Base-by-base conservation (phyloP, 345 rosid genomes). In the Lumnitzera racemosa region DNA sequence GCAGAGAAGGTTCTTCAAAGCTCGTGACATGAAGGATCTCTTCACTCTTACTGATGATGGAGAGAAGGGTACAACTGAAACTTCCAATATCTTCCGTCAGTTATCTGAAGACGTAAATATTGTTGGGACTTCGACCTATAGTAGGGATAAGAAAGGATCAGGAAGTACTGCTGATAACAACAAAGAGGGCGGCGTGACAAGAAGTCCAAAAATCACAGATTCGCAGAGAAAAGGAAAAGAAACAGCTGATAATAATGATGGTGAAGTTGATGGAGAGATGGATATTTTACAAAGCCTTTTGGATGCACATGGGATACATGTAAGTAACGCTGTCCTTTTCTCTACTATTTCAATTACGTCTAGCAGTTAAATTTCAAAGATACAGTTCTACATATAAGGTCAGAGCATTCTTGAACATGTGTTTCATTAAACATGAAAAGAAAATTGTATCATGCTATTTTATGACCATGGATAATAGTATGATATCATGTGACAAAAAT, bases 1-100 rank as follows among this genome's bases (percentile, higher is more conserved):
- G 72, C 97, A 94, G 79, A 81, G 73, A 74, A 82, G 99, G 76
- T 83, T 90, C 78, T 94, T 94, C 57, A 94, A 66, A 88, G 96
- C 99, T 72, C 83, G 97, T 51, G 97, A 94, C 61, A 90, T 94
- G 95, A 90, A 84, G 76, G 96, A 94, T 83, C 91, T 94, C 53
- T 94, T 90, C 67, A 69, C 65, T 41, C 70, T 94, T 58, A 86
- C 73, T 48, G 99, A 94, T 68, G 87, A 90, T 29, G 89, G 73
- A 27, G 86, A 81, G 50, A 67, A 74, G 55, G 85, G 77, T 9
- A 71, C 83, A 48, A 90, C 99, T 0, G 99, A 94, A 74, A 94
- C 99, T 13, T 90, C 88, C 47, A 78, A 84, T 70, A 84, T 94
- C 52, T 94, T 94, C 65, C 61, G 97, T 66, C 97, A 94, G 84